These are phyloP conservation scores for Phylloporus scabripes DNA, from an alignment of 768 basidiomycete species.

Conservation along the genomic window DNA sequence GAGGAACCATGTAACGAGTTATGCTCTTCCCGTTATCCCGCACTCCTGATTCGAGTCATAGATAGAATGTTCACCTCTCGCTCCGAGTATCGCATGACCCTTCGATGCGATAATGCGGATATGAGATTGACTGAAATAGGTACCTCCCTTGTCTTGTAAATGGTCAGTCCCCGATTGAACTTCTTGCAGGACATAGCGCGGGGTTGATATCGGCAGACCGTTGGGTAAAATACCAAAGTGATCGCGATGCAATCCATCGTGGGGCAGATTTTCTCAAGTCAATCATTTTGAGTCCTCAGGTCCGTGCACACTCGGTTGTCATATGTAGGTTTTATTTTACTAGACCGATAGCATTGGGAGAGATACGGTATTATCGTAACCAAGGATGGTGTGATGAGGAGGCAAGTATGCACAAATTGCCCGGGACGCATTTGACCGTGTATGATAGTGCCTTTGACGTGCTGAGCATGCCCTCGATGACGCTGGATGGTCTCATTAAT, in stretches of 20 bases:
- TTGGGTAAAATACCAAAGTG: slow-evolving; percentile 36
- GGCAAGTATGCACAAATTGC: slow-evolving; percentile 25
- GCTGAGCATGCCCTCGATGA: slow-evolving; percentile 54
- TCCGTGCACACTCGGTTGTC: slow-evolving; percentile 5
- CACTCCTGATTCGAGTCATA: slow-evolving; percentile 27
- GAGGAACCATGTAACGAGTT: slow-evolving; percentile 74
- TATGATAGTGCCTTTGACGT: slow-evolving; percentile 65
- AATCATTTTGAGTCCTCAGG: slow-evolving; percentile 39
- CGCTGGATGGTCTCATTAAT: slow-evolving; percentile 38
- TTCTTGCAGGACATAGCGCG: slow-evolving; percentile 30
- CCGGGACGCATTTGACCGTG: not conserved
- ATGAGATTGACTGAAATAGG: slow-evolving; percentile 74
- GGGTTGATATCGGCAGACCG: slow-evolving; percentile 42
- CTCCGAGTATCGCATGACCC: slow-evolving; percentile 84
- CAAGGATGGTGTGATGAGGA: slow-evolving; percentile 40
- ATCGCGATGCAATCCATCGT: slow-evolving; percentile 31
- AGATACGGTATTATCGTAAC: slow-evolving; percentile 37
- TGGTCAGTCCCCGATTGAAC: not conserved
- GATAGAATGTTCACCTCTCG: slow-evolving; percentile 93
- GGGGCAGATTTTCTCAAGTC: slow-evolving; percentile 34
- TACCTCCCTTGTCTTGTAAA: slow-evolving; percentile 15
- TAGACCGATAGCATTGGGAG: slow-evolving; percentile 35
- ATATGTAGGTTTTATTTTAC: not conserved
- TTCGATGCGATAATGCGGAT: slow-evolving; percentile 89
- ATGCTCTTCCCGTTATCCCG: not conserved